A percentile compares a stretch with the other conserved stretches of the same genome.
Evolutionary conservation across 2,329 filamentous ascomycete genomes (phyloP).

Genomic region (Falciphora oryzae): DNA sequence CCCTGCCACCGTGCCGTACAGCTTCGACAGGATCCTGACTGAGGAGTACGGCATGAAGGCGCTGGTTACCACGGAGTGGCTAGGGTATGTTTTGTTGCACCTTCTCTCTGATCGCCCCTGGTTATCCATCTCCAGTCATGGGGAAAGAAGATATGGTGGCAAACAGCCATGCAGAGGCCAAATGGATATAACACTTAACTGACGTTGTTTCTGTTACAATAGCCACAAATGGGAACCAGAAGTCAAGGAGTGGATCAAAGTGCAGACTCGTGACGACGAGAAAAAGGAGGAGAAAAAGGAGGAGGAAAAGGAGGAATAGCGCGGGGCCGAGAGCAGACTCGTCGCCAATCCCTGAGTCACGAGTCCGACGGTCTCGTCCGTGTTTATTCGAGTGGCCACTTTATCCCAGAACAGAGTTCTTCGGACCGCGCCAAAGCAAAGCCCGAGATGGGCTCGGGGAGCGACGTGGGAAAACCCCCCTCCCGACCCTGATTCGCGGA

Average conservation of each 20-base stretch:
- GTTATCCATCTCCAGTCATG: background rate
- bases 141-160: background rate
- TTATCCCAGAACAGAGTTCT: background rate
- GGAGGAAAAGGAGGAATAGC: background rate
- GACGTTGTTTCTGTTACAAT: background rate
- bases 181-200: background rate
- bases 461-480: background rate
- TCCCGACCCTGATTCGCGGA: background rate
- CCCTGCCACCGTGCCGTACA: slow-evolving; percentile 61
- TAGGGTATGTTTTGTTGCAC: slow-evolving; percentile 45
- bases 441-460: background rate
- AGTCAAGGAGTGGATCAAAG: slow-evolving; percentile 54
- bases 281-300: background rate
- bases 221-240: slow-evolving; percentile 57
- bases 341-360: background rate
- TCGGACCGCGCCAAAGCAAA: background rate
- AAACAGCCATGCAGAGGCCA: background rate
- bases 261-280: slow-evolving; percentile 7
- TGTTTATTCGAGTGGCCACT: background rate
- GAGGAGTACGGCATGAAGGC: slow-evolving; percentile 62
- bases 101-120: background rate
- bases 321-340: background rate
- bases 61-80: slow-evolving; percentile 53
- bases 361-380: background rate
- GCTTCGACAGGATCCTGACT: slow-evolving; percentile 58